Conservation (phyloP, 176 grass and related monocot genomes). For the Oryza longistaminata region DNA sequence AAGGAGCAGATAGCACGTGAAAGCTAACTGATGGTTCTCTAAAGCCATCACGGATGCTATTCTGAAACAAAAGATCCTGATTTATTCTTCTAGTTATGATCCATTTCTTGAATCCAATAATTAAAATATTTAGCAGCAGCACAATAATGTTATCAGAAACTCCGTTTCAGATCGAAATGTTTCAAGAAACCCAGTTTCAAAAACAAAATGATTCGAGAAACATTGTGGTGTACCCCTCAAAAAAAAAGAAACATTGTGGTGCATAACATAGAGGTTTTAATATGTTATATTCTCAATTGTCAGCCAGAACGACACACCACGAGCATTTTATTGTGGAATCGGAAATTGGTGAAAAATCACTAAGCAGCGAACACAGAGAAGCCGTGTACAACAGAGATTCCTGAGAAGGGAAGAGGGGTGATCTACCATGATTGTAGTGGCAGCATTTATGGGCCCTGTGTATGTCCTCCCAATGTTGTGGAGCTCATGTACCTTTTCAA, state of each 20-base stretch:
- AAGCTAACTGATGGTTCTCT: slow-evolving; percentile 1
- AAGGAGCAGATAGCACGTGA: slow-evolving; percentile 20
- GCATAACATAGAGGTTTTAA: neutral
- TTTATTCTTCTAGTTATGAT: neutral
- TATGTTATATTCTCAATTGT: neutral
- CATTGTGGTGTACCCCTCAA: neutral
- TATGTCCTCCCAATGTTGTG: slow-evolving; percentile 20
- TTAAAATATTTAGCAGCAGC: neutral
- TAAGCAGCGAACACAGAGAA: neutral
- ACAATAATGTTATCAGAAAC: neutral
- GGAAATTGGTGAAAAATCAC: neutral
- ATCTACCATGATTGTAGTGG: slow-evolving; percentile 1
- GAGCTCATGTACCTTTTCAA: slow-evolving; percentile 21
- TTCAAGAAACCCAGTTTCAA: neutral
- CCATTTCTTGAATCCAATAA: neutral
- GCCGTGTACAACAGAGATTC: neutral
- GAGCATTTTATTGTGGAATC: neutral
- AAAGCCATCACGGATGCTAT: slow-evolving; percentile 3
- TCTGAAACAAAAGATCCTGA: slow-evolving; percentile 19
- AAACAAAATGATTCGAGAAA: neutral
- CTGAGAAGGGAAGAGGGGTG: neutral
- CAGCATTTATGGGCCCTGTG: slow-evolving; percentile 3
- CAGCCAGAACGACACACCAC: slow-evolving; percentile 3
- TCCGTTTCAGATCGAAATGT: neutral
- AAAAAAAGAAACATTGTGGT: neutral